A percentile compares a stretch with the other conserved stretches of the same genome.
phyloP scores from a whole-genome alignment of 2,329 filamentous ascomycete genomes.

The Pezicula carpinea region DNA sequence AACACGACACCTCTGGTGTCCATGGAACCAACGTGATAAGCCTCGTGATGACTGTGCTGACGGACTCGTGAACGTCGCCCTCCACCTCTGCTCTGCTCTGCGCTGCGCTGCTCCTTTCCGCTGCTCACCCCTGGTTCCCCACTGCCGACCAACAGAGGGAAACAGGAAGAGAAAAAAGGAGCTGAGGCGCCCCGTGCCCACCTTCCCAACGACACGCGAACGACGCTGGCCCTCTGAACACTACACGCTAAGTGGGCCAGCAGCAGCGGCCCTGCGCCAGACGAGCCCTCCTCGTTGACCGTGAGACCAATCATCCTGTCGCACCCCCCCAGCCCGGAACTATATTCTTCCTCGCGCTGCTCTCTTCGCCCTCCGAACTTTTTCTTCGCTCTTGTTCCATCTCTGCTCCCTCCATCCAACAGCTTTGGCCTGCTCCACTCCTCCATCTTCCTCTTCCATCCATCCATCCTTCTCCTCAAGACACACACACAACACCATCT shows the following conservation, averaged over 20 bases:
- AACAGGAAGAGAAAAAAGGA: no score
- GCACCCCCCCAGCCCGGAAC: neutral
- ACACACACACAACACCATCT: slow-evolving; percentile 8
- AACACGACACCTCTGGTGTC: no score
- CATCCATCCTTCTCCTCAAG: slow-evolving; percentile 8
- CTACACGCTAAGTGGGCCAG: neutral
- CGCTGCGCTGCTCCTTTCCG: no score
- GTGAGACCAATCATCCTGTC: slow-evolving; percentile 2
- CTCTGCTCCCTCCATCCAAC: neutral
- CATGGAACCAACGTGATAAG: no score
- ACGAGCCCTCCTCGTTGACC: neutral
- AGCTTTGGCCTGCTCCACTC: slow-evolving; percentile 1
- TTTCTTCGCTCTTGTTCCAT: slow-evolving; percentile 2
- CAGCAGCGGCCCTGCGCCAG: neutral
- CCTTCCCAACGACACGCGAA: neutral
- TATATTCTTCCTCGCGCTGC: neutral
- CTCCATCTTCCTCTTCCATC: slow-evolving; percentile 9
- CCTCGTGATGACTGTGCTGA: neutral
- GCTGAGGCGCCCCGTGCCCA: no score
- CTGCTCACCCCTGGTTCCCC: no score
- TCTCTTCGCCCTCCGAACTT: slow-evolving; percentile 1
- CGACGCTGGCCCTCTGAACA: neutral
- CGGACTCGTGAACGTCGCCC: neutral
- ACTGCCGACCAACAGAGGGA: no score
- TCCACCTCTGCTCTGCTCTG: no score